phyloP scores from a whole-genome alignment of 2,329 filamentous ascomycete species.

The Penicillium sp. region DNA sequence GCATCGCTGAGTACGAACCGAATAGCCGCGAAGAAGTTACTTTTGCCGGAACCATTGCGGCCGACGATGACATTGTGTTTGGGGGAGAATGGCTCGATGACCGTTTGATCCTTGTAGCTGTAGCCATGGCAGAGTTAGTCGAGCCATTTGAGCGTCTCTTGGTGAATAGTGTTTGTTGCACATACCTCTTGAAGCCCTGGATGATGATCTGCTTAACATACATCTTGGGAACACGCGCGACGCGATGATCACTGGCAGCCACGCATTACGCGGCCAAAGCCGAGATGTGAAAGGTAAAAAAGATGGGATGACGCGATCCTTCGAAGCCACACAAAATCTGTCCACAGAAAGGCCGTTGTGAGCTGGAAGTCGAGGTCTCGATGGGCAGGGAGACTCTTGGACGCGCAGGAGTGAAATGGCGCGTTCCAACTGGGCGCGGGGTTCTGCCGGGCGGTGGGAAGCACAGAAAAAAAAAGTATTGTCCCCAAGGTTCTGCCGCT shows the following conservation, averaged over 20 bases:
- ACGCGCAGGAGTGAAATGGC: slow-evolving; percentile 27
- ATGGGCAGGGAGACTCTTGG: slow-evolving; percentile 19
- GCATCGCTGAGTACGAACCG: slow-evolving; percentile 98
- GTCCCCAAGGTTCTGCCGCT: slow-evolving; percentile 7
- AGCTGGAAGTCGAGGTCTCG: slow-evolving; percentile 14
- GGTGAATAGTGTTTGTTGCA: slow-evolving; percentile 8
- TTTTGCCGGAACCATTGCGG: slow-evolving; percentile 98
- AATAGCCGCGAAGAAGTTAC: slow-evolving; percentile 99
- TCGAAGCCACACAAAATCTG: neutral
- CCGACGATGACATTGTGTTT: slow-evolving; percentile 99
- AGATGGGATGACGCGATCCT: too few species aligned
- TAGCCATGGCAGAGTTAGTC: neutral
- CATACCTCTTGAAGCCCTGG: slow-evolving; percentile 97
- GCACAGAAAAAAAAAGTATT: slow-evolving; percentile 32
- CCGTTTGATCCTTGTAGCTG: slow-evolving; percentile 99
- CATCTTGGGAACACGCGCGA: slow-evolving; percentile 61
- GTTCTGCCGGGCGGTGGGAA: slow-evolving; percentile 43
- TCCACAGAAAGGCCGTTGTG: slow-evolving; percentile 6
- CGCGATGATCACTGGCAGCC: slow-evolving; percentile 31
- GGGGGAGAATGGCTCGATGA: slow-evolving; percentile 96
- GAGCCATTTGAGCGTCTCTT: too few species aligned
- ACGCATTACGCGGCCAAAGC: slow-evolving; percentile 35
- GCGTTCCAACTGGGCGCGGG: slow-evolving; percentile 35
- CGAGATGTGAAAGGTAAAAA: slow-evolving; percentile 5
- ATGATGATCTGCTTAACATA: slow-evolving; percentile 99